These are phyloP conservation scores for Rhododendron ferrugineum DNA, from an alignment of 148 eudicot genomes.

Conservation along the genomic window DNA sequence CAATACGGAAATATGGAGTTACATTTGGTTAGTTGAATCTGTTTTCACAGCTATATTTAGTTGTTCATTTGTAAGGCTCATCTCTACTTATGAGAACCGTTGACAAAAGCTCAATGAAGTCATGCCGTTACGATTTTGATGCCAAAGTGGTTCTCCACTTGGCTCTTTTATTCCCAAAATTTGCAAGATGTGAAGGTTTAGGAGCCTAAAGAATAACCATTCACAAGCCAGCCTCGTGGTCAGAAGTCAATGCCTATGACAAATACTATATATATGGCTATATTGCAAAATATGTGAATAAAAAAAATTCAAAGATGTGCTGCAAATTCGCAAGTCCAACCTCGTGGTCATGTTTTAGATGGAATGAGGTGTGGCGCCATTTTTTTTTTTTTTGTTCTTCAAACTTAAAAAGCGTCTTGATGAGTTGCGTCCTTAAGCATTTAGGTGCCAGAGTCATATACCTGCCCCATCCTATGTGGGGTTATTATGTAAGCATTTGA, in stretches of 20 bases:
- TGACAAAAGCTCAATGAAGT: no score
- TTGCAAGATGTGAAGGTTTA: background rate
- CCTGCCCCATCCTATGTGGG: no score
- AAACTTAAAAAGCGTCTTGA: no score
- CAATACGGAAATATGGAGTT: background rate
- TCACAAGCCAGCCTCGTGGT: background rate
- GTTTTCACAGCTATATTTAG: background rate
- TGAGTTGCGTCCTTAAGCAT: no score
- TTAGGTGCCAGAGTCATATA: no score
- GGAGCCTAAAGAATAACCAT: background rate
- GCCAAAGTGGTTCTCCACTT: background rate
- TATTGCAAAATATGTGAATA: background rate
- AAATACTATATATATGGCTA: no score
- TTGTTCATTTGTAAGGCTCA: background rate
- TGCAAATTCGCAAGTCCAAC: background rate
- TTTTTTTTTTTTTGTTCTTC: no score
- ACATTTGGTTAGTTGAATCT: background rate
- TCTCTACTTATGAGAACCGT: background rate
- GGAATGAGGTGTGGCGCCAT: background rate
- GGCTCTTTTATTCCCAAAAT: background rate
- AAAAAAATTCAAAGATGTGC: background rate
- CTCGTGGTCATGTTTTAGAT: background rate
- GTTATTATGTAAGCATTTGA: no score
- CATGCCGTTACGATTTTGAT: background rate
- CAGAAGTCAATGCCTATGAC: background rate